Evolutionary conservation across 108 stramenopile species (phyloP).

Genomic region (Fistulifera pelliculosa): DNA sequence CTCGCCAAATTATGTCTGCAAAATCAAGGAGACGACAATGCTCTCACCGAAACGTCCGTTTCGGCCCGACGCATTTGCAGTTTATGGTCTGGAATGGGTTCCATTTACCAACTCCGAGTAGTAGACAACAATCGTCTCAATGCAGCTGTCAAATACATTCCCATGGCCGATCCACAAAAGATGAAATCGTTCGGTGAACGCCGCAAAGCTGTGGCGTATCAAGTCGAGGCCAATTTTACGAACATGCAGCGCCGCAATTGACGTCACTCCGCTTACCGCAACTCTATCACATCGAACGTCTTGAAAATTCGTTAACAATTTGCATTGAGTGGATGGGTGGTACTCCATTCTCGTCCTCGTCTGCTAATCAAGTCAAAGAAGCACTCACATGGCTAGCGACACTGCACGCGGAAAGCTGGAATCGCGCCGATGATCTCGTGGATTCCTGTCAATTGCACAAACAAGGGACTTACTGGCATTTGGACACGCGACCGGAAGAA

Average conservation of each 20-base stretch:
- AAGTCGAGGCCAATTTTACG: constrained; percentile 61
- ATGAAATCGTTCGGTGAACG: constrained; percentile 45
- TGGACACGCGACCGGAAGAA: constrained; percentile 70
- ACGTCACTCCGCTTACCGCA: constrained; percentile 8
- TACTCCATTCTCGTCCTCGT: background rate
- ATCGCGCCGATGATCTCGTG: constrained; percentile 19
- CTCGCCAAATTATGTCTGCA: background rate
- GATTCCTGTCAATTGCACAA: constrained; percentile 25
- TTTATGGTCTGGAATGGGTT: constrained; percentile 70
- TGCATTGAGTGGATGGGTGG: constrained; percentile 19
- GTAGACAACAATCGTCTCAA: background rate
- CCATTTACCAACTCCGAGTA: constrained; percentile 38
- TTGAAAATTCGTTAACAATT: background rate
- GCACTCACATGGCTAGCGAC: constrained; percentile 47
- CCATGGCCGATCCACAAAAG: background rate
- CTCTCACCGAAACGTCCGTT: too few relatives aligned
- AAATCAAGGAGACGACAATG: background rate
- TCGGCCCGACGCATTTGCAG: constrained; percentile 5
- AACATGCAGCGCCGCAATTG: background rate
- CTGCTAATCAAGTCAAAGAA: constrained; percentile 1
- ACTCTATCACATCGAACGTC: constrained; percentile 41
- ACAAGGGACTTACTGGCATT: constrained; percentile 60
- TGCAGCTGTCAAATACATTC: background rate
- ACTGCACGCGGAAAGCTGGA: constrained; percentile 66
- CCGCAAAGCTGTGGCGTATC: constrained; percentile 54